phyloP scores from a whole-genome alignment of 768 basidiomycete species.

The Lactarius sanguifluus region DNA sequence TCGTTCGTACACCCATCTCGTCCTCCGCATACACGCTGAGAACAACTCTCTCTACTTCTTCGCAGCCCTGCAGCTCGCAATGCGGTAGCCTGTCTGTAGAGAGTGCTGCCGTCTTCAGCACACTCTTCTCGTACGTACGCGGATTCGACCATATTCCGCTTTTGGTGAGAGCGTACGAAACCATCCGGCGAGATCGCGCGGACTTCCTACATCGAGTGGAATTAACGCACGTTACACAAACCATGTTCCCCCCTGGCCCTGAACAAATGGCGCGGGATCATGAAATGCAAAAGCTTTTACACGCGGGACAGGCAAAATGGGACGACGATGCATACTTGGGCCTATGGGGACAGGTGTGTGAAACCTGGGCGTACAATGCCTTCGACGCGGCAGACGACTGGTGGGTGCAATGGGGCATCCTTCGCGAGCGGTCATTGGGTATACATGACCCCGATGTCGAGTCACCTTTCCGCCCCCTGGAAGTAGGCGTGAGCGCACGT shows the following conservation, averaged over 20 bases:
- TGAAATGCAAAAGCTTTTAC: conserved; percentile 9
- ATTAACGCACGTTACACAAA: not conserved
- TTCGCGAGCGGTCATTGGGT: conserved; percentile 25
- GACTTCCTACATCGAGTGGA: conserved; percentile 21
- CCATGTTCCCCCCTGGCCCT: conserved; percentile 26
- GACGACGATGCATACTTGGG: conserved; percentile 21
- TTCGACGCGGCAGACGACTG: conserved; percentile 30
- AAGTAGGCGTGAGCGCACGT: conserved; percentile 12
- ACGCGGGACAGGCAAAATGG: conserved; percentile 14
- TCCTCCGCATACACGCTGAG: not conserved
- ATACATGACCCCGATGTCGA: not conserved
- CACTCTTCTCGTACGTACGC: conserved; percentile 25
- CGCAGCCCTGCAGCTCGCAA: conserved; percentile 25
- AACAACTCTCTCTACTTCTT: not conserved
- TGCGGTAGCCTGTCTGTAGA: conserved; percentile 23
- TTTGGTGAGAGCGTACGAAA: conserved; percentile 24
- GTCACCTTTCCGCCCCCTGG: conserved; percentile 2
- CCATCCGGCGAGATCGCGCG: conserved; percentile 16
- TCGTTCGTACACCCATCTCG: conserved; percentile 12
- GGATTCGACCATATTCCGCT: conserved; percentile 21
- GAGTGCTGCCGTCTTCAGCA: conserved; percentile 19
- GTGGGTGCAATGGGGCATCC: conserved; percentile 30
- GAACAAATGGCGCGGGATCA: conserved; percentile 18
- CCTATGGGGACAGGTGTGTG: conserved; percentile 23
- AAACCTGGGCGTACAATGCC: conserved; percentile 28